Evolutionary conservation across 352 stramenopile genomes (phyloP).

Genomic region (Pythium aquatile): DNA sequence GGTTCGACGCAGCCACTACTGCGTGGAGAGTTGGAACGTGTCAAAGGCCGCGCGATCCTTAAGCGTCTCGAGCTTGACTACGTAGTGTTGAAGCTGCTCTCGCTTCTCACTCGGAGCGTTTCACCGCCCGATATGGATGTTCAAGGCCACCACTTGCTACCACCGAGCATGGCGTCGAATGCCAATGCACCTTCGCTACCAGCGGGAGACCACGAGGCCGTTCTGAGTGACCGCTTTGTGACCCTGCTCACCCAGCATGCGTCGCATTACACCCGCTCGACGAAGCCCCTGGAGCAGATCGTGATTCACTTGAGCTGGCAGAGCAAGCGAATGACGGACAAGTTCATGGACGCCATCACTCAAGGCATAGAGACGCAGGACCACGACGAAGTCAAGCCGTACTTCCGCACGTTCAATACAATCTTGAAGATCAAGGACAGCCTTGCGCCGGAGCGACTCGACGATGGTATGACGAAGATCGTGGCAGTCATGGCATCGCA

Average conservation of each 20-base stretch:
- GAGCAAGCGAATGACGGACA: slow-evolving; percentile 50
- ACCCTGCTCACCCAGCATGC: slow-evolving; percentile 73
- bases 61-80: slow-evolving; percentile 78
- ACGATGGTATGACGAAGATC: slow-evolving; percentile 67
- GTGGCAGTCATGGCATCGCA: slow-evolving; percentile 81
- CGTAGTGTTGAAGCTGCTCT: slow-evolving; percentile 71
- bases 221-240: slow-evolving; percentile 76
- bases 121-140: slow-evolving; percentile 74
- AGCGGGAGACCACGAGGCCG: slow-evolving; percentile 51
- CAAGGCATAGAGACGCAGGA: slow-evolving; percentile 78
- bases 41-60: slow-evolving; percentile 69
- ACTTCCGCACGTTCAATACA: slow-evolving; percentile 83
- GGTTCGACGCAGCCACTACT: slow-evolving; percentile 60
- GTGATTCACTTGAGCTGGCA: slow-evolving; percentile 80
- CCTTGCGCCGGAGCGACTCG: slow-evolving; percentile 55
- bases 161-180: slow-evolving; percentile 68
- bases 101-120: slow-evolving; percentile 66
- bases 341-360: slow-evolving; percentile 67
- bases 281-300: slow-evolving; percentile 77
- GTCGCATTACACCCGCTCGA: slow-evolving; percentile 75
- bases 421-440: slow-evolving; percentile 79
- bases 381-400: slow-evolving; percentile 86
- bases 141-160: slow-evolving; percentile 25
- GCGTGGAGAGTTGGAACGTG: slow-evolving; percentile 59
- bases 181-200: slow-evolving; percentile 58